phyloP scores from a whole-genome alignment of 176 grass and related monocot species.

The Coix lacrymajobi region DNA sequence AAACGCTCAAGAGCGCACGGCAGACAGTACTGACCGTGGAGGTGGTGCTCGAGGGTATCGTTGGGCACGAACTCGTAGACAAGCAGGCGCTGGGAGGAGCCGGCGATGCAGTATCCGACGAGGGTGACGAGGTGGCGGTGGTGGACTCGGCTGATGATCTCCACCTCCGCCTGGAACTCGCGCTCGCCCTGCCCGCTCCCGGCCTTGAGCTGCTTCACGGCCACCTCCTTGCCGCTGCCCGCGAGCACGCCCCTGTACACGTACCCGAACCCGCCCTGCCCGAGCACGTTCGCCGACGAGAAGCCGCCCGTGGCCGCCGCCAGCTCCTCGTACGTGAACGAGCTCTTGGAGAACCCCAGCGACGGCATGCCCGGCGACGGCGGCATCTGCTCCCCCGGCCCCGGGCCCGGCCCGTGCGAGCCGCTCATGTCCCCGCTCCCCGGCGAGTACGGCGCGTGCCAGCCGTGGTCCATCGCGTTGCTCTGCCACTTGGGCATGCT shows the following conservation, averaged over 20 bases:
- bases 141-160: slow-evolving; percentile 98
- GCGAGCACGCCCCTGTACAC: slow-evolving; percentile 77
- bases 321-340: slow-evolving; percentile 83
- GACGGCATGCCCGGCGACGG: slow-evolving; percentile 44
- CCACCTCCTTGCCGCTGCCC: slow-evolving; percentile 73
- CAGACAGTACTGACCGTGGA: slow-evolving; percentile 62
- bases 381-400: slow-evolving; percentile 29
- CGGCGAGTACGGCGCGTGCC: slow-evolving; percentile 12
- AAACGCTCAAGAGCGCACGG: too few species aligned
- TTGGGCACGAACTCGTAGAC: slow-evolving; percentile 93
- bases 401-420: slow-evolving; percentile 18
- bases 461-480: slow-evolving; percentile 28
- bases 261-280: slow-evolving; percentile 91
- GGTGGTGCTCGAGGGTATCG: slow-evolving; percentile 74
- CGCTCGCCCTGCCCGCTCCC: slow-evolving; percentile 96
- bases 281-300: slow-evolving; percentile 56
- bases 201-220: slow-evolving; percentile 92
- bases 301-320: slow-evolving; percentile 59
- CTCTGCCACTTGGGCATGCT: slow-evolving; percentile 43
- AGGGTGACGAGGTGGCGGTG: slow-evolving; percentile 95
- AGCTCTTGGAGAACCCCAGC: slow-evolving; percentile 67
- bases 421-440: slow-evolving; percentile 65
- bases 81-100: slow-evolving; percentile 59
- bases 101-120: slow-evolving; percentile 88
- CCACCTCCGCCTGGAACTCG: slow-evolving; percentile 98